These are phyloP conservation scores for Myriosclerotinia duriaeana DNA, from an alignment of 2,329 filamentous ascomycete species.

Conservation along the genomic window DNA sequence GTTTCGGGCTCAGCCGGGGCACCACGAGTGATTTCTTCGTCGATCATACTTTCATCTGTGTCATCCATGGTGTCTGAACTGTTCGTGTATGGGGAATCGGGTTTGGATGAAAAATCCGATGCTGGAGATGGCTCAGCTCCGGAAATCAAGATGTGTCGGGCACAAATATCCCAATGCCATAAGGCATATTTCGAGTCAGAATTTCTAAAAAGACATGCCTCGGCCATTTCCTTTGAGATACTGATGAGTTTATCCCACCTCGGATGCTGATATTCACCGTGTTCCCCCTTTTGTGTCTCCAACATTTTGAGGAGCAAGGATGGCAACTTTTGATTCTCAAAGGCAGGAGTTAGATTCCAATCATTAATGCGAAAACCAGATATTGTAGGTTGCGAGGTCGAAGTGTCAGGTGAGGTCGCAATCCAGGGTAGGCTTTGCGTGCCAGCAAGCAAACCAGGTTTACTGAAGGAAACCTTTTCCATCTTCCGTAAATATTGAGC, in stretches of 20 bases:
- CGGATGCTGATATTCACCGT: rapidly evolving
- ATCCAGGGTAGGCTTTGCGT: neutral
- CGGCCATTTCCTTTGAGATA: conserved; percentile 26
- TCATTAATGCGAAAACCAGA: neutral
- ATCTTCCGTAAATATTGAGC: conserved; percentile 26
- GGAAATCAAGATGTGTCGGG: conserved; percentile 24
- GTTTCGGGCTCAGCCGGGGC: too few species aligned
- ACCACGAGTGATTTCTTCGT: too few species aligned
- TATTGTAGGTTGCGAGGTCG: neutral
- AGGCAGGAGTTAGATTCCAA: too few species aligned
- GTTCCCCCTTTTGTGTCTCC: neutral
- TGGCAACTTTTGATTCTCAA: too few species aligned
- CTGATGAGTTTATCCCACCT: neutral
- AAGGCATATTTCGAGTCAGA: conserved; percentile 18
- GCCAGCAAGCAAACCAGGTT: conserved; percentile 23
- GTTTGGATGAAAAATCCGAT: neutral
- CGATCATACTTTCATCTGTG: too few species aligned
- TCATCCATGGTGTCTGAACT: too few species aligned
- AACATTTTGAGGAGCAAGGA: too few species aligned
- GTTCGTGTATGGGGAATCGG: too few species aligned
- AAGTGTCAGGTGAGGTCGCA: neutral
- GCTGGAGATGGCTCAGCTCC: neutral
- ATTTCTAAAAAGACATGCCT: conserved; percentile 16
- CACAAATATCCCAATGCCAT: conserved; percentile 30
- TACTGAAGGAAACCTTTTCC: conserved; percentile 10